Conservation (phyloP, 176 grass and related monocot species). For the Zoysia pacifica region DNA sequence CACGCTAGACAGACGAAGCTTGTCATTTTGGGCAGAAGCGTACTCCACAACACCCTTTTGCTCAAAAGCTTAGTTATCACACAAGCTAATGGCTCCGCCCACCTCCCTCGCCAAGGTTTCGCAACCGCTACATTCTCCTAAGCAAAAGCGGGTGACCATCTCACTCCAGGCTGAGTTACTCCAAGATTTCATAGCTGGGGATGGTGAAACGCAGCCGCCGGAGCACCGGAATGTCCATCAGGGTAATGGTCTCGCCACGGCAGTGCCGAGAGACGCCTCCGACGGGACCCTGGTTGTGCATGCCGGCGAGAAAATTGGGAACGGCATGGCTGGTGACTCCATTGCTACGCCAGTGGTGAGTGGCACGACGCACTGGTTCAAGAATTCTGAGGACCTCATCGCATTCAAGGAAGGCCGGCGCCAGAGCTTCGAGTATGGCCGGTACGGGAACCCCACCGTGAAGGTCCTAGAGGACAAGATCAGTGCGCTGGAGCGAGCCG, state of each 20-base stretch:
- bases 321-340: conserved; percentile 33
- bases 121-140: no score
- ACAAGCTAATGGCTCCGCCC: no score
- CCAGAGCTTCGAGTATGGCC: conserved; percentile 76
- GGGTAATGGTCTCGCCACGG: no score
- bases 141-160: no score
- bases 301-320: conserved; percentile 71
- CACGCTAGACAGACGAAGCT: no score
- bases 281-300: conserved; percentile 82
- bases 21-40: no score
- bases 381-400: conserved; percentile 61
- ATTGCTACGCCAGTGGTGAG: conserved; percentile 73
- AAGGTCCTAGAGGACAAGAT: conserved; percentile 81
- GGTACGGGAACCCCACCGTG: conserved; percentile 74
- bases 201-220: no score
- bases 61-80: no score
- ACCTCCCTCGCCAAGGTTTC: no score
- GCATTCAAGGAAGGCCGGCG: conserved; percentile 84
- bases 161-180: neutral
- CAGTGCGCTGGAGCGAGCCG: conserved; percentile 73
- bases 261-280: conserved; percentile 22
- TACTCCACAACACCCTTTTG: no score
- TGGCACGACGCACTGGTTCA: conserved; percentile 83
- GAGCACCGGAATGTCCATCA: no score
- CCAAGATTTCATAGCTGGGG: neutral